These are phyloP conservation scores for Epicoccum nigrum DNA, from an alignment of 2,329 filamentous ascomycete species.

Conservation along the genomic window DNA sequence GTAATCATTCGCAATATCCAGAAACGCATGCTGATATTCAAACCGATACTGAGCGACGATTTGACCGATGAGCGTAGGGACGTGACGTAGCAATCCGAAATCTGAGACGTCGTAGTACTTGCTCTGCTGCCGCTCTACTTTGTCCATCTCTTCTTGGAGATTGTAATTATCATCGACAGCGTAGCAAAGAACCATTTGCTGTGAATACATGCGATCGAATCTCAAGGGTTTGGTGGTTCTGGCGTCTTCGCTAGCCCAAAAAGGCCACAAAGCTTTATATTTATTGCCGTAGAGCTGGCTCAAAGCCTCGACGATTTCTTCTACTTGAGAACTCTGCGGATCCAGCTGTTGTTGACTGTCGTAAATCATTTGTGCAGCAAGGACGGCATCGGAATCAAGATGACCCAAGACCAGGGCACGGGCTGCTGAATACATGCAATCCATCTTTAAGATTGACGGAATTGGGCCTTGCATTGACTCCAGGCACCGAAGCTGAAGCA, in stretches of 20 bases:
- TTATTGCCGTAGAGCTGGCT: background rate
- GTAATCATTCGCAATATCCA: slow-evolving; percentile 2
- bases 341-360: slow-evolving; percentile 18
- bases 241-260: background rate
- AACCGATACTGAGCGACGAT: background rate
- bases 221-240: background rate
- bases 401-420: background rate
- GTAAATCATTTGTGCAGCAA: slow-evolving; percentile 19
- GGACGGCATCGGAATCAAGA: slow-evolving; percentile 4
- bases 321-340: background rate
- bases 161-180: background rate
- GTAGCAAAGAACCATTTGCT: background rate
- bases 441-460: background rate
- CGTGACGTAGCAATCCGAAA: slow-evolving; percentile 6
- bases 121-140: background rate
- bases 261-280: background rate
- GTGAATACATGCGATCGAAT: background rate
- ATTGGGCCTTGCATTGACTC: background rate
- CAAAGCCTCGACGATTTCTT: background rate
- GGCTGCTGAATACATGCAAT: background rate
- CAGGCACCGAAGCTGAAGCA: slow-evolving; percentile 1
- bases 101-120: background rate
- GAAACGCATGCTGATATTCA: background rate
- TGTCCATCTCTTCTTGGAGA: background rate
- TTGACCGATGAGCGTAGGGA: slow-evolving; percentile 5